Evolutionary conservation across 2,329 filamentous ascomycete species (phyloP).

Genomic region (Colletotrichum magnum): DNA sequence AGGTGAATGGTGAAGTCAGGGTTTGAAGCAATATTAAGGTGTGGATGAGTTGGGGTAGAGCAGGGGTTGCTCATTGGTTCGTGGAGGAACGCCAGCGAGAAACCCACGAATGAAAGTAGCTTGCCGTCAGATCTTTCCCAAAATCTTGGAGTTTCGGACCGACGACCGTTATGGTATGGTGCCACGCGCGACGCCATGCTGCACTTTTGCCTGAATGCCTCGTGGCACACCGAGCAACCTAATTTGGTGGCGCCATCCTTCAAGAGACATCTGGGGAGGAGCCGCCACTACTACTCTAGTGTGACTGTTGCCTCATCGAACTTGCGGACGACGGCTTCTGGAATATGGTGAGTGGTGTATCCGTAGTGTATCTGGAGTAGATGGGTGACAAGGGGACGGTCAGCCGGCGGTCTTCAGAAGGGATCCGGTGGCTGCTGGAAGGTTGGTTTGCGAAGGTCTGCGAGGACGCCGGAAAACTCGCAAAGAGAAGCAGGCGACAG

Average conservation of each 20-base stretch:
- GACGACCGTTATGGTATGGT: constrained; percentile 40
- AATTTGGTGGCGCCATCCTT: constrained; percentile 32
- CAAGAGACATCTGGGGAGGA: not conserved
- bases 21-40: constrained; percentile 18
- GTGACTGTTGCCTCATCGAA: no score
- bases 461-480: constrained; percentile 23
- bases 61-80: constrained; percentile 35
- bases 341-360: no score
- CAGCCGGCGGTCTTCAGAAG: not conserved
- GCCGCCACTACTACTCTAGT: constrained; percentile 9
- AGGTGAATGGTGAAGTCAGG: constrained; percentile 5
- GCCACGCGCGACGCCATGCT: constrained; percentile 38
- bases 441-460: constrained; percentile 7
- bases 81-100: constrained; percentile 19
- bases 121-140: constrained; percentile 29
- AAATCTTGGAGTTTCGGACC: constrained; percentile 41
- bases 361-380: not conserved
- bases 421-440: no score
- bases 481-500: not conserved
- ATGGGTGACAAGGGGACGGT: not conserved
- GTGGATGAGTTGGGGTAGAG: constrained; percentile 40
- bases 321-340: no score
- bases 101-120: constrained; percentile 35
- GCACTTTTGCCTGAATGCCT: constrained; percentile 37
- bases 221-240: constrained; percentile 32